A percentile compares a stretch with the other conserved stretches of the same genome.
These are phyloP conservation scores for Nakazawaea wyomingensis DNA, from an alignment of 805 yeast species.

Conservation along the genomic window DNA sequence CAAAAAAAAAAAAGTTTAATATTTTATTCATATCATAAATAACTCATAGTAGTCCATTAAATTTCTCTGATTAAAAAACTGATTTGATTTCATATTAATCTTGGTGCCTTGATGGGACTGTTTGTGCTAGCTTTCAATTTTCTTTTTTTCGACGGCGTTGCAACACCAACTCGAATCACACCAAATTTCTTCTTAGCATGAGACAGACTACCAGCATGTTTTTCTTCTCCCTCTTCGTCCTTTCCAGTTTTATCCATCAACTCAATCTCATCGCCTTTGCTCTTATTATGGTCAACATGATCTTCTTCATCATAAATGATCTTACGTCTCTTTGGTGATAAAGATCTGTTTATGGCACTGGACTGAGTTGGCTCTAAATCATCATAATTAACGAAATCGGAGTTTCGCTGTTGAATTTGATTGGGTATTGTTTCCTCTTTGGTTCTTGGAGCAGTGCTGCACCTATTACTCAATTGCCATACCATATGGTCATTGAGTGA, in stretches of 20 bases:
- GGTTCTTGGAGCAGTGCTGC: neutral
- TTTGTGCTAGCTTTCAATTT: constrained; percentile 9
- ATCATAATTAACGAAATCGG: constrained; percentile 4
- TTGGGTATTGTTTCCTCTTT: neutral
- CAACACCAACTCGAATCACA: neutral
- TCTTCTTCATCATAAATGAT: neutral
- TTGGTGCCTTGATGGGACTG: constrained; percentile 11
- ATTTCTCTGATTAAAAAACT: too few species aligned
- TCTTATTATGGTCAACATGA: neutral
- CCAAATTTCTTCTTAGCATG: neutral
- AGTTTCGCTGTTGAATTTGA: neutral
- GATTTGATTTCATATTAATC: constrained; percentile 4
- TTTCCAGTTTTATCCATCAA: neutral
- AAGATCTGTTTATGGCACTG: neutral
- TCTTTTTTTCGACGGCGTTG: constrained; percentile 6
- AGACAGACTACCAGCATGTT: neutral
- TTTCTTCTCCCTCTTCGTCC: neutral
- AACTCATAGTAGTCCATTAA: too few species aligned
- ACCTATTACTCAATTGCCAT: constrained; percentile 9
- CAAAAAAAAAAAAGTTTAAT: too few species aligned
- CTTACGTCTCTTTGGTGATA: constrained; percentile 8
- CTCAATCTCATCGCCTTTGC: neutral
- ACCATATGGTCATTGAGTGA: constrained; percentile 1
- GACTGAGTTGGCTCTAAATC: neutral
- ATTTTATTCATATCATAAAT: too few species aligned